Percentiles rank a stretch among this genome's conserved stretches.
phyloP scores from a whole-genome alignment of 2,329 filamentous ascomycete species.

The Ophiocordyceps camponoti-rufipedis region DNA sequence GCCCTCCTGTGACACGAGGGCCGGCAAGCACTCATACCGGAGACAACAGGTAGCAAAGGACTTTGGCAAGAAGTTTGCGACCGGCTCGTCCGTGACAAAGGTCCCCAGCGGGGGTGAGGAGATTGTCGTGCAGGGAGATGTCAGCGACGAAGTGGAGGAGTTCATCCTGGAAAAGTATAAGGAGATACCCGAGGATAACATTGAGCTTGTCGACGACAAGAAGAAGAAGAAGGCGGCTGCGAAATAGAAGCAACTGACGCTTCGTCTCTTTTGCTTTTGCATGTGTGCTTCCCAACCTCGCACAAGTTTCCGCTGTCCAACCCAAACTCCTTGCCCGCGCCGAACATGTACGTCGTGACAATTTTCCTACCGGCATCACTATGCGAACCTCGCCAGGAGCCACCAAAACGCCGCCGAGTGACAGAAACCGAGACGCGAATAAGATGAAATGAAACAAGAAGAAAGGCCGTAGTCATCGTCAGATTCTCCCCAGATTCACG shows the following conservation, averaged over 20 bases:
- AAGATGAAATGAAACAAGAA: slow-evolving; percentile 1
- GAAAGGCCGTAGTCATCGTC: slow-evolving; percentile 2
- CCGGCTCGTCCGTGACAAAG: slow-evolving; percentile 83
- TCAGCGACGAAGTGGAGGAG: slow-evolving; percentile 86
- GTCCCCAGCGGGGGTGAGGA: slow-evolving; percentile 73
- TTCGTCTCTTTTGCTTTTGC: neutral
- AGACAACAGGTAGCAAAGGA: slow-evolving; percentile 56
- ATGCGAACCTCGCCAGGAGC: neutral
- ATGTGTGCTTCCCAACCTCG: neutral
- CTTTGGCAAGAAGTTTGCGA: slow-evolving; percentile 96
- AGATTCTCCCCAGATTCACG: slow-evolving; percentile 9
- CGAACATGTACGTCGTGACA: slow-evolving; percentile 1
- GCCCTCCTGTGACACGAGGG: too few relatives aligned
- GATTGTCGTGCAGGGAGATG: slow-evolving; percentile 93
- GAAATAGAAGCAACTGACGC: slow-evolving; percentile 1
- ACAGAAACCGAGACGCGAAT: neutral
- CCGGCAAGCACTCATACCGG: neutral
- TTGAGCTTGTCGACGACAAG: slow-evolving; percentile 90
- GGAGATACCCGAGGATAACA: slow-evolving; percentile 84
- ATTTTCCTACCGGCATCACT: neutral
- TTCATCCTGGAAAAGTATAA: slow-evolving; percentile 80
- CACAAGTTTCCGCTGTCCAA: neutral
- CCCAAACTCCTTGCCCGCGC: slow-evolving; percentile 3
- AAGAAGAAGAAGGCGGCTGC: slow-evolving; percentile 47
- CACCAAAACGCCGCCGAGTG: slow-evolving; percentile 2